Percentiles rank a stretch among this genome's conserved stretches.
phyloP scores from a whole-genome alignment of 768 basidiomycete genomes.

The Lactifluus volemus region DNA sequence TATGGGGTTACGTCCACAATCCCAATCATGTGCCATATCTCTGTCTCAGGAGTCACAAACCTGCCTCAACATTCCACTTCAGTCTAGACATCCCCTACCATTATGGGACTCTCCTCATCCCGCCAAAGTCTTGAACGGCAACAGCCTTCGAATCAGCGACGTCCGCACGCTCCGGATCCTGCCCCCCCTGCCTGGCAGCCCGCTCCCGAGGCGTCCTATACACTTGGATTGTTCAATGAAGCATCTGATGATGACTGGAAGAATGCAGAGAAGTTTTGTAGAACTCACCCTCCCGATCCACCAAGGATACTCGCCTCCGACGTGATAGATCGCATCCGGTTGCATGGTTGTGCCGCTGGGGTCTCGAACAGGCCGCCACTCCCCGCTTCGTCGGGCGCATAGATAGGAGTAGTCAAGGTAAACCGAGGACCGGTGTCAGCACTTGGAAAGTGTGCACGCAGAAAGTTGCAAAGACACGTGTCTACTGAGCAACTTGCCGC shows the following conservation, averaged over 20 bases:
- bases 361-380: constrained; percentile 34
- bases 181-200: constrained; percentile 50
- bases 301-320: constrained; percentile 44
- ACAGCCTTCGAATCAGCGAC: background rate
- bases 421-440: constrained; percentile 25
- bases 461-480: constrained; percentile 39
- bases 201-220: constrained; percentile 44
- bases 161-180: background rate
- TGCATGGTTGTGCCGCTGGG: constrained; percentile 46
- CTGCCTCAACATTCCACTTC: background rate
- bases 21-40: background rate
- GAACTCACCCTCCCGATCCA: constrained; percentile 29
- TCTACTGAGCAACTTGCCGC: constrained; percentile 51
- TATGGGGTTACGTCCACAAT: too few relatives aligned
- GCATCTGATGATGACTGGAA: constrained; percentile 49
- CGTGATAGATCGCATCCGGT: constrained; percentile 42
- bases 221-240: constrained; percentile 44
- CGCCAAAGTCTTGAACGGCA: background rate
- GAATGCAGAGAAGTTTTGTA: constrained; percentile 45
- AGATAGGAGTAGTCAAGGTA: constrained; percentile 24
- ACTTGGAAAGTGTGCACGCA: constrained; percentile 37
- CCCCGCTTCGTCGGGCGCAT: constrained; percentile 40
- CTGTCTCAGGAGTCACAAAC: background rate
- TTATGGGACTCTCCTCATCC: background rate
- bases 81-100: background rate